A percentile compares a stretch with the other conserved stretches of the same genome.
Conservation (phyloP, 495 filamentous ascomycete genomes). For the Podospora bellae-mahoneyi region DNA sequence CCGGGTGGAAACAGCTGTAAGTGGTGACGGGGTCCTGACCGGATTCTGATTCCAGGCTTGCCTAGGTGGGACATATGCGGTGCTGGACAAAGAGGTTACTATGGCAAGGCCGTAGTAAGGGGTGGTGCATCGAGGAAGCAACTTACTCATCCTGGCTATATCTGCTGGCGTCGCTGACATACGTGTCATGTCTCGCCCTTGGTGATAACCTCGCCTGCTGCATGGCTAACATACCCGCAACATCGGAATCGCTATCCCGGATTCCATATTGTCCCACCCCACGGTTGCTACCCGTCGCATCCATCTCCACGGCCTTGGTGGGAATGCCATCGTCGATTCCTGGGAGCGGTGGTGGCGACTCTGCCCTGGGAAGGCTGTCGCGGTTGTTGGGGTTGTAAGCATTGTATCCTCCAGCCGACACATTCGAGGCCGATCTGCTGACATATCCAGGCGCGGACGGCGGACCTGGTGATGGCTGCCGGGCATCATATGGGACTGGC, state of each 20-base stretch:
- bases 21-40: slow-evolving; percentile 43
- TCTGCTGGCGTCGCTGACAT: slow-evolving; percentile 58
- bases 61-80: slow-evolving; percentile 63
- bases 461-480: slow-evolving; percentile 37
- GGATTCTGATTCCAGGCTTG: slow-evolving; percentile 53
- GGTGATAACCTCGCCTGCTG: slow-evolving; percentile 54
- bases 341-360: slow-evolving; percentile 65
- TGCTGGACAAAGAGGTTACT: slow-evolving; percentile 23
- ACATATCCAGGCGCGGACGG: slow-evolving; percentile 38
- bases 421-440: slow-evolving; percentile 32
- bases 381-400: slow-evolving; percentile 42
- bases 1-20: slow-evolving; percentile 30
- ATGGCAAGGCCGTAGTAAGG: not conserved
- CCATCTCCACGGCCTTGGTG: slow-evolving; percentile 84
- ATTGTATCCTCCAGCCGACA: slow-evolving; percentile 34
- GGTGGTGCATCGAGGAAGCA: not conserved
- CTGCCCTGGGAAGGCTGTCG: slow-evolving; percentile 47
- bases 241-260: slow-evolving; percentile 64
- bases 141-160: slow-evolving; percentile 77
- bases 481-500: slow-evolving; percentile 33
- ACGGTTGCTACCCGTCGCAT: slow-evolving; percentile 56
- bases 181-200: slow-evolving; percentile 41
- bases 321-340: slow-evolving; percentile 48
- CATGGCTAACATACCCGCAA: slow-evolving; percentile 64
- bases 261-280: slow-evolving; percentile 50